phyloP scores from a whole-genome alignment of 176 grass and related monocot species.

The Pontederia paniculata region DNA sequence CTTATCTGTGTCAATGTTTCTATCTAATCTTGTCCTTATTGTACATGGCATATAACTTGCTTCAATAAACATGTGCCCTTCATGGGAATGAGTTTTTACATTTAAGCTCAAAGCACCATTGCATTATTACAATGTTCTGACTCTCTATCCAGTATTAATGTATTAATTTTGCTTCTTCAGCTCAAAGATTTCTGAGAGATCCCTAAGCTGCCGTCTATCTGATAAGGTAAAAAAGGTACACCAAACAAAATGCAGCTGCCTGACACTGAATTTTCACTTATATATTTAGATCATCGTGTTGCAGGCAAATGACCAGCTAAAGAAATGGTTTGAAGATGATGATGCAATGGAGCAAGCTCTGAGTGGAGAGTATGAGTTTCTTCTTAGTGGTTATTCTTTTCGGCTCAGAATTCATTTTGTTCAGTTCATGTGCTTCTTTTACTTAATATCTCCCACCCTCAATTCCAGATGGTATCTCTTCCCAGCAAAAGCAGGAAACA shows the following conservation, averaged over 20 bases:
- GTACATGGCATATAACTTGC: too few species aligned
- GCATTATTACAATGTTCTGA: too few species aligned
- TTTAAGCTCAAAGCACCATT: too few species aligned
- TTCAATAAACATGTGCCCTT: too few species aligned
- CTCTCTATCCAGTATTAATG: too few species aligned
- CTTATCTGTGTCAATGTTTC: too few species aligned
- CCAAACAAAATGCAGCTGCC: not conserved
- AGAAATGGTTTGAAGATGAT: conserved; percentile 86
- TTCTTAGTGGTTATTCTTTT: not conserved
- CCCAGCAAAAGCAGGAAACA: conserved; percentile 26
- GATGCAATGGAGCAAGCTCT: conserved; percentile 88
- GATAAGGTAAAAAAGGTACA: conserved; percentile 51
- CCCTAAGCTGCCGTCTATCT: conserved; percentile 74
- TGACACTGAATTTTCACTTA: not conserved
- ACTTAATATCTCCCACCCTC: not conserved
- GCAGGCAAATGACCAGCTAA: conserved; percentile 86
- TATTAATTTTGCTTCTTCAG: conserved; percentile 23
- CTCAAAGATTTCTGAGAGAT: conserved; percentile 71
- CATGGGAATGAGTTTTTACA: too few species aligned
- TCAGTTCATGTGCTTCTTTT: too few species aligned
- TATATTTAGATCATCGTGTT: not conserved
- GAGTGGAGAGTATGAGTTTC: conserved; percentile 62
- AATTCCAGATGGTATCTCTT: conserved; percentile 74
- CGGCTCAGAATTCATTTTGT: too few species aligned
- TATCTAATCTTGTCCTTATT: too few species aligned